A percentile compares a stretch with the other conserved stretches of the same genome.
phyloP scores from a whole-genome alignment of 345 rosid genomes.

The Pistacia vera region DNA sequence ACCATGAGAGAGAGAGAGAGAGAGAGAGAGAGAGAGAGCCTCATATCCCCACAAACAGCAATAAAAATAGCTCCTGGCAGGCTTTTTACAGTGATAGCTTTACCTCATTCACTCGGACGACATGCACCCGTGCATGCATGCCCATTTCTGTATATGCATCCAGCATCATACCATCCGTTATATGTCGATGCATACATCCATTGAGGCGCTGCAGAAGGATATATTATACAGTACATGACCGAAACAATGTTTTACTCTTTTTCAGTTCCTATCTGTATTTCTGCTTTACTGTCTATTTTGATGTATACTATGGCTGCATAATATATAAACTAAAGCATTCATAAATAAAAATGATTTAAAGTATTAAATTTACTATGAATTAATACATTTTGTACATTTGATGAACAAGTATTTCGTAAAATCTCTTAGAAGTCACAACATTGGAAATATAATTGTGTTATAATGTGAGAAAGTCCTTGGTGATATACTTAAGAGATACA shows the following conservation, averaged over 20 bases:
- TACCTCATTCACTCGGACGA: slow-evolving; percentile 33
- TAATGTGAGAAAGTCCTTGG: not conserved
- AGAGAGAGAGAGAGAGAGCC: slow-evolving; percentile 25
- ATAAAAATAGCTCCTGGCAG: slow-evolving; percentile 39
- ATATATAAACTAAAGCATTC: not conserved
- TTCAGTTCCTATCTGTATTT: not conserved
- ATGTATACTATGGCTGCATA: not conserved
- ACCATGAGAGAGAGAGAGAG: not conserved
- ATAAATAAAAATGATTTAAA: not conserved
- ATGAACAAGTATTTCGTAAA: not conserved
- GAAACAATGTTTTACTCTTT: not conserved
- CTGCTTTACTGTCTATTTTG: slow-evolving; percentile 4
- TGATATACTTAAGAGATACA: too few species aligned
- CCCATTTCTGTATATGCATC: not conserved
- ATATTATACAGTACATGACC: not conserved
- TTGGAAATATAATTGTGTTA: not conserved
- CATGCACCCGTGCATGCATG: slow-evolving; percentile 12
- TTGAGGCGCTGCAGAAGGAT: not conserved
- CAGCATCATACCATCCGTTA: not conserved
- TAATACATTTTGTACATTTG: too few species aligned
- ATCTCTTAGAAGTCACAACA: not conserved
- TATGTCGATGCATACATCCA: not conserved
- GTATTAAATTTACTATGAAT: not conserved
- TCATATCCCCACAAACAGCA: slow-evolving; percentile 37
- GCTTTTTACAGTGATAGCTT: slow-evolving; percentile 43